Evolutionary conservation across 345 rosid genomes (phyloP).

Genomic region (Eucalyptus tenuipes): DNA sequence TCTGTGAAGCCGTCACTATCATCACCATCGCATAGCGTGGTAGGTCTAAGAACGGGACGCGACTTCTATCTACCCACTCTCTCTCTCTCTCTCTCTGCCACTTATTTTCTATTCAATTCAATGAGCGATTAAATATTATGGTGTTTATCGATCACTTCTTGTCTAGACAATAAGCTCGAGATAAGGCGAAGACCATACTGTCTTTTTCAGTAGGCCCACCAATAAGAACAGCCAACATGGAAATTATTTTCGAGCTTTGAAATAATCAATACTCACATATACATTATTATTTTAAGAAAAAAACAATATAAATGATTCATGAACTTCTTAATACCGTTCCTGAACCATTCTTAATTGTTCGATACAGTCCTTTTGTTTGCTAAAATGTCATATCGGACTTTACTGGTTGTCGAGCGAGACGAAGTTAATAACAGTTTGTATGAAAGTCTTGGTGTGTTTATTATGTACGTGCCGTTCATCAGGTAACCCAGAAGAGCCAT

Average conservation of each 20-base stretch:
- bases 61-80: neutral
- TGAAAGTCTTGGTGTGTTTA: neutral
- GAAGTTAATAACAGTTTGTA: neutral
- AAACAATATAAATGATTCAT: rapidly evolving
- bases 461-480: neutral
- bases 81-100: neutral
- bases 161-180: neutral
- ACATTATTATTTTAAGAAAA: no score
- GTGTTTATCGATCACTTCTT: neutral
- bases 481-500: neutral
- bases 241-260: neutral
- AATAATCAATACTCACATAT: no score
- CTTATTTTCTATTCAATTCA: neutral
- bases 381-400: neutral
- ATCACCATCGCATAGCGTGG: neutral
- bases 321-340: no score
- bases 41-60: neutral
- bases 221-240: neutral
- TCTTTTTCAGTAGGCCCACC: neutral
- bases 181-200: neutral
- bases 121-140: neutral
- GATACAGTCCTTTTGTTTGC: neutral
- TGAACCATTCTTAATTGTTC: neutral
- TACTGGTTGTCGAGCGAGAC: neutral
- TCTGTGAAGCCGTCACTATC: neutral